These are phyloP conservation scores for Xylaria palmicola DNA, from an alignment of 495 filamentous ascomycete species.

Conservation along the genomic window DNA sequence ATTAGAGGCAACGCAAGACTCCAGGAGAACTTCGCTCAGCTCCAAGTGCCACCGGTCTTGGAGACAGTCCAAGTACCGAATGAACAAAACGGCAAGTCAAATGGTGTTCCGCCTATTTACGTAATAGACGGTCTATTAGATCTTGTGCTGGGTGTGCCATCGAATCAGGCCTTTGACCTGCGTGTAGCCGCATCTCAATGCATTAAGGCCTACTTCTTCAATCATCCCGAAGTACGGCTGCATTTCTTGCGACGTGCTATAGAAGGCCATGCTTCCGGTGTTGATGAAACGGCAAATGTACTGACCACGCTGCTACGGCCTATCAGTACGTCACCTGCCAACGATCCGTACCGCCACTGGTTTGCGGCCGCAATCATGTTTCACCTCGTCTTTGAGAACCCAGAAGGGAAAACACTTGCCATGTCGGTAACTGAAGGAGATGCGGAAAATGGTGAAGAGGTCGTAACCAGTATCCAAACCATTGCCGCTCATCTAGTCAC, in stretches of 20 bases:
- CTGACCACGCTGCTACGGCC: conserved; percentile 74
- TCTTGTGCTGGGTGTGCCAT: conserved; percentile 67
- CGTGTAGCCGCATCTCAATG: conserved; percentile 85
- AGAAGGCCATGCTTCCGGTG: conserved; percentile 74
- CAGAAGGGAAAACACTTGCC: conserved; percentile 73
- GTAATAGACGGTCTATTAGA: conserved; percentile 95
- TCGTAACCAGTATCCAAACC: conserved; percentile 88
- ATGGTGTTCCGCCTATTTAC: conserved; percentile 65
- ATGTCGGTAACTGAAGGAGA: conserved; percentile 87
- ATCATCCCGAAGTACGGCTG: conserved; percentile 71
- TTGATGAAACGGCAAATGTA: conserved; percentile 87
- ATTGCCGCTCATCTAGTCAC: conserved; percentile 79
- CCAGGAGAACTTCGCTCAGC: conserved; percentile 85
- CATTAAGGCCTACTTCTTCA: conserved; percentile 85
- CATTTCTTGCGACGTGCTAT: conserved; percentile 90
- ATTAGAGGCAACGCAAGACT: conserved; percentile 77
- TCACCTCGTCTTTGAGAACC: conserved; percentile 82
- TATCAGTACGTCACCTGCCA: conserved; percentile 53
- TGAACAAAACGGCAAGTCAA: conserved; percentile 38
- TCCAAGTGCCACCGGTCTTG: conserved; percentile 63
- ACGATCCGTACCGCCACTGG: conserved; percentile 88
- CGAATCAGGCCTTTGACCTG: conserved; percentile 69
- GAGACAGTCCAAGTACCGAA: conserved; percentile 43
- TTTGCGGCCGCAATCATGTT: conserved; percentile 88
- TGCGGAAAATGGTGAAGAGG: conserved; percentile 87